phyloP scores from a whole-genome alignment of 2,329 filamentous ascomycete genomes.

The Pseudopyricularia javanii region DNA sequence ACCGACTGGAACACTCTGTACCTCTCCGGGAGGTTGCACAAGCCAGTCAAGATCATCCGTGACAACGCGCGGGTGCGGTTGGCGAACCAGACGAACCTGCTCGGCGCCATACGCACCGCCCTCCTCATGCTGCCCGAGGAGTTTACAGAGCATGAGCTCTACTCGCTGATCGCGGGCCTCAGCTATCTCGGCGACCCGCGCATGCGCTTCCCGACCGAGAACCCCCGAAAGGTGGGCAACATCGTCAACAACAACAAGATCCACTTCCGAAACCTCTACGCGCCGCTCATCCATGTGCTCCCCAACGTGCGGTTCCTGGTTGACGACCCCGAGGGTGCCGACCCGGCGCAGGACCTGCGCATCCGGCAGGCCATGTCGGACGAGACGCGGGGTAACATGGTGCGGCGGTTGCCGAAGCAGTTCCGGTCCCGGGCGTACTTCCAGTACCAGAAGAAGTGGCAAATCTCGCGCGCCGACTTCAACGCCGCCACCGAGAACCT shows the following conservation, averaged over 20 bases:
- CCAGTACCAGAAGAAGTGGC: slow-evolving; percentile 83
- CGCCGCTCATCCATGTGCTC: slow-evolving; percentile 76
- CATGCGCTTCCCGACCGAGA: slow-evolving; percentile 82
- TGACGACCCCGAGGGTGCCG: slow-evolving; percentile 35
- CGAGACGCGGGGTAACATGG: slow-evolving; percentile 86
- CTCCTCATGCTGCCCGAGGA: slow-evolving; percentile 70
- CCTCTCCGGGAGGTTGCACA: slow-evolving; percentile 89
- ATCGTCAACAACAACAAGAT: slow-evolving; percentile 86
- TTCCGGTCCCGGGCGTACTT: slow-evolving; percentile 91
- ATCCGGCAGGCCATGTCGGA: slow-evolving; percentile 90
- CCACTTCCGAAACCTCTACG: slow-evolving; percentile 85
- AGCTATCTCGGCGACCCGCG: slow-evolving; percentile 95
- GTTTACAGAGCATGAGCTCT: slow-evolving; percentile 81
- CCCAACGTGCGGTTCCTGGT: slow-evolving; percentile 78
- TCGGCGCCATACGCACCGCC: slow-evolving; percentile 82
- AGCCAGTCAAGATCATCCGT: slow-evolving; percentile 93
- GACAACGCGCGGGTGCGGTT: slow-evolving; percentile 87
- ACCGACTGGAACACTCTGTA: slow-evolving; percentile 90
- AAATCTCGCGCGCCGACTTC: slow-evolving; percentile 75
- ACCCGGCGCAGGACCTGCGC: slow-evolving; percentile 43
- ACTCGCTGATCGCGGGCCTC: slow-evolving; percentile 81
- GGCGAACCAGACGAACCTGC: slow-evolving; percentile 89
- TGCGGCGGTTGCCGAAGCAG: slow-evolving; percentile 71
- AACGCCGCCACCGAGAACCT: slow-evolving; percentile 70
- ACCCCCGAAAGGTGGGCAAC: slow-evolving; percentile 84